Evolutionary conservation across 371 early-diverging fungal species (phyloP), one percentile per base, ranked within the genome.

Genomic region (Blakeslea trispora): DNA sequence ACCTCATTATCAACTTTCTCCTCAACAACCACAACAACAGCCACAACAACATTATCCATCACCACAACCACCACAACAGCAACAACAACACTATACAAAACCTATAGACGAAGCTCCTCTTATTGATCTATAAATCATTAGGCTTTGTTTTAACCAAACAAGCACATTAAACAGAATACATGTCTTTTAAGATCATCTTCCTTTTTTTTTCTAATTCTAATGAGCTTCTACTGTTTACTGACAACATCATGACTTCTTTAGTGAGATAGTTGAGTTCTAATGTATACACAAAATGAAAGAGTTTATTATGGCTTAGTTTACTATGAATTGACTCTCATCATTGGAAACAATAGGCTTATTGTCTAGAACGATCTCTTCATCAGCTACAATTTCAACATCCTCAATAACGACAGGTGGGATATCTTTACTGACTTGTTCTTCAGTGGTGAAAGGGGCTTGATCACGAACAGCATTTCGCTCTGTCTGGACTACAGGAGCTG

Each of bases 91-190:
- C 8, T 44, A 57, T 45, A 40, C 44, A 32, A 40, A 57, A 39
- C 59, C 58, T n/a, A 55, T 59, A 5, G 61, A 66, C 7, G 66
- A 66, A 24, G 61, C 61, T 23, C 66, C 66, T 28, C 45, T 66
- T 15, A 66, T 66, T 46, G 66, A 66, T n/a, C 52, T 59, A 24
- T 49, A 57, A 40, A 28, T 28, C 28, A 28, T n/a, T n/a, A n/a
- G n/a, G n/a, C n/a, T n/a, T n/a, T n/a, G n/a, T n/a, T n/a, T n/a
- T n/a, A n/a, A n/a, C n/a, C n/a, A n/a, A n/a, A n/a, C n/a, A n/a
- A n/a, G n/a, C n/a, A n/a, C n/a, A n/a, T n/a, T n/a, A n/a, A n/a
- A n/a, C n/a, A n/a, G n/a, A n/a, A 37, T 37, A 11, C 1, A 37
- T 37, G 3, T 10, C 13, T 37, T 11, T 7, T 37, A 7, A 6